phyloP scores from a whole-genome alignment of 2,329 filamentous ascomycete genomes.

The Aspergillus quadricinctus region DNA sequence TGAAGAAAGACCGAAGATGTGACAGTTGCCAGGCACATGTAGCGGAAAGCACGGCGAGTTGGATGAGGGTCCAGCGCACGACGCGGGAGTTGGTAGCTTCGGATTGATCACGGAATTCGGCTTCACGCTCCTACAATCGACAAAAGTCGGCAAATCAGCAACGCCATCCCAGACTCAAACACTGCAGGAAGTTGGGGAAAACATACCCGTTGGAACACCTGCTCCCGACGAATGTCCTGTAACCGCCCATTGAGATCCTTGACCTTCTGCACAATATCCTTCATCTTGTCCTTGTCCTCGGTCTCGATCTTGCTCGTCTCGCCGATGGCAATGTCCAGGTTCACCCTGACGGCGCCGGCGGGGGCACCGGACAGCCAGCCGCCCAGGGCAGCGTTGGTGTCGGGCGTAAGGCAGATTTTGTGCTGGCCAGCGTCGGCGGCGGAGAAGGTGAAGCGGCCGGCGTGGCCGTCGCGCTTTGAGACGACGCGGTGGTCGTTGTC shows the following conservation, averaged over 20 bases:
- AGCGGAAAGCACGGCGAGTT: slow-evolving; percentile 74
- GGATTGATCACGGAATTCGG: slow-evolving; percentile 96
- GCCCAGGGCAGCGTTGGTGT: slow-evolving; percentile 61
- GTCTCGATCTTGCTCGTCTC: slow-evolving; percentile 92
- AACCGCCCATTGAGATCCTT: slow-evolving; percentile 83
- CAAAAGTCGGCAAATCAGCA: not conserved
- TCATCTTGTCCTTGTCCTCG: slow-evolving; percentile 86
- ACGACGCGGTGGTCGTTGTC: slow-evolving; percentile 97
- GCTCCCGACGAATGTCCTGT: slow-evolving; percentile 85
- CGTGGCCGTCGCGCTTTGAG: slow-evolving; percentile 69
- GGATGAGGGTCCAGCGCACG: slow-evolving; percentile 88
- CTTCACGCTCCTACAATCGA: slow-evolving; percentile 74
- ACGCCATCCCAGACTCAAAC: not conserved
- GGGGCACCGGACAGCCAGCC: slow-evolving; percentile 68
- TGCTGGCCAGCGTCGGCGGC: slow-evolving; percentile 94
- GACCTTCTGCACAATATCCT: slow-evolving; percentile 82
- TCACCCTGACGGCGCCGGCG: slow-evolving; percentile 76
- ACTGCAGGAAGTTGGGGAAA: not conserved
- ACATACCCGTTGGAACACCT: slow-evolving; percentile 87
- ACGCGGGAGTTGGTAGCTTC: slow-evolving; percentile 89
- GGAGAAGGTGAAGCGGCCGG: slow-evolving; percentile 91
- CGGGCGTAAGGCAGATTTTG: slow-evolving; percentile 89
- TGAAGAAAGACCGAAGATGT: slow-evolving; percentile 95
- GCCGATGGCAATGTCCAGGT: slow-evolving; percentile 87
- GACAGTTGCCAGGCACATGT: slow-evolving; percentile 98